Evolutionary conservation across 805 yeast species (phyloP), one percentile per base, ranked within the genome.

Genomic region (Monosporozyma servazzii): DNA sequence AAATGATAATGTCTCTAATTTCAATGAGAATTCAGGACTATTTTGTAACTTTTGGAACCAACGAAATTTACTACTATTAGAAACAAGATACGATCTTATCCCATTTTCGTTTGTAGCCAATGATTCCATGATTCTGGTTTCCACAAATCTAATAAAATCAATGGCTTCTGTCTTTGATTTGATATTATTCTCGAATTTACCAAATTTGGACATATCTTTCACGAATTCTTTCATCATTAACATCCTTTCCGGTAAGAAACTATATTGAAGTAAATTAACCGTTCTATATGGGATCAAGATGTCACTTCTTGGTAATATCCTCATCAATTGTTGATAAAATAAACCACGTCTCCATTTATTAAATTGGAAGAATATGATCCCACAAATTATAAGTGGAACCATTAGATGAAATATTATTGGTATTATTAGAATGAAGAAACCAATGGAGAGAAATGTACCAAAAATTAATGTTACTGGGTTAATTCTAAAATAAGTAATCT

Each of bases 351-450:
- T 57, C 64, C 65, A 64, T 48, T 49, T 53, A 29, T 52, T 61
- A 49, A 60, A 61, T 50, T 65, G 69, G 33, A 47, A 57, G 9
- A 54, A 42, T 7, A 47, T 53, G n/a, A 62, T 53, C 2, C 55
- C 60, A 3, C 52, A 50, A 21, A 65, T 48, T 3, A 56, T 47
- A 29, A 63, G 29, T 5, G 69, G 69, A 41, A 65, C 51, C 33
- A 65, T 53, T 9, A 58, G 41, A 9, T 55, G 43, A 7, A 58
- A 42, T 3, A 60, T 43, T 5, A 60, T 30, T 6, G 61, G 60
- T 10, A 56, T 13, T 4, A 56, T 44, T 41, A 57, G 29, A 6
- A 57, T 13, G n/a, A 54, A n/a, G 13, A 54, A 3, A 1, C 51
- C 17, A 4, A 56, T 21, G 7, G 51, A 33, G 8, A 37, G 18